Evolutionary conservation across 1,284 basidiomycete species (phyloP).

Genomic region (Dichomitus squalens): DNA sequence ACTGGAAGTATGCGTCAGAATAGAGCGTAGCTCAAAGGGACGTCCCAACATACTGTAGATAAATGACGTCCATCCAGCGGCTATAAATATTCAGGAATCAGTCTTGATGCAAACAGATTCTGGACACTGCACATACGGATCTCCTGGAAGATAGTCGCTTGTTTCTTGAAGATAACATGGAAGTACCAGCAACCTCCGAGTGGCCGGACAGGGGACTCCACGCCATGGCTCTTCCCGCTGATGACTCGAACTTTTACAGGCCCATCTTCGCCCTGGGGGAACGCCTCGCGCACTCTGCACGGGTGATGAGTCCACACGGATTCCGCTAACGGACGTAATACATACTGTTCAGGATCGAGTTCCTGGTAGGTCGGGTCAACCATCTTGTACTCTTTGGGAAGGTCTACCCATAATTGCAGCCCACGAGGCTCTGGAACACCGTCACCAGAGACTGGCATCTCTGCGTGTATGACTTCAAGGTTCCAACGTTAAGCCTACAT

Average conservation of each 20-base stretch:
- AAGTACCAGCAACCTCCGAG: constrained; percentile 95
- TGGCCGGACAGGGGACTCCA: constrained; percentile 85
- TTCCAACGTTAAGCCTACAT: neutral
- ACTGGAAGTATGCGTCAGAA: constrained; percentile 42
- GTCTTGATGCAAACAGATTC: neutral
- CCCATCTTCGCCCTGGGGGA: constrained; percentile 74
- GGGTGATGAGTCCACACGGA: neutral
- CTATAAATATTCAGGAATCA: constrained; percentile 37
- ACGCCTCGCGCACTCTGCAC: constrained; percentile 69
- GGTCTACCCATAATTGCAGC: constrained; percentile 93
- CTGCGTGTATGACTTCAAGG: constrained; percentile 71
- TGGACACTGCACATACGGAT: constrained; percentile 77
- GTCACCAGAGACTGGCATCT: constrained; percentile 84
- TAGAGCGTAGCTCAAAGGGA: neutral
- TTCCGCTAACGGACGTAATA: neutral
- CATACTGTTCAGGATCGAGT: constrained; percentile 62
- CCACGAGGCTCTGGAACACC: constrained; percentile 75
- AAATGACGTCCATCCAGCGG: constrained; percentile 81
- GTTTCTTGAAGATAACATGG: constrained; percentile 75
- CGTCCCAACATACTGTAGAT: constrained; percentile 63
- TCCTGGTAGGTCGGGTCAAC: constrained; percentile 82
- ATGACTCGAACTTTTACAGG: constrained; percentile 82
- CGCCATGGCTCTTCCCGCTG: constrained; percentile 85
- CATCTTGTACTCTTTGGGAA: constrained; percentile 89
- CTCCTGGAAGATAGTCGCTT: constrained; percentile 78